Evolutionary conservation across 169 alveolate species (phyloP).

Genomic region (Eimeria falciformis): DNA sequence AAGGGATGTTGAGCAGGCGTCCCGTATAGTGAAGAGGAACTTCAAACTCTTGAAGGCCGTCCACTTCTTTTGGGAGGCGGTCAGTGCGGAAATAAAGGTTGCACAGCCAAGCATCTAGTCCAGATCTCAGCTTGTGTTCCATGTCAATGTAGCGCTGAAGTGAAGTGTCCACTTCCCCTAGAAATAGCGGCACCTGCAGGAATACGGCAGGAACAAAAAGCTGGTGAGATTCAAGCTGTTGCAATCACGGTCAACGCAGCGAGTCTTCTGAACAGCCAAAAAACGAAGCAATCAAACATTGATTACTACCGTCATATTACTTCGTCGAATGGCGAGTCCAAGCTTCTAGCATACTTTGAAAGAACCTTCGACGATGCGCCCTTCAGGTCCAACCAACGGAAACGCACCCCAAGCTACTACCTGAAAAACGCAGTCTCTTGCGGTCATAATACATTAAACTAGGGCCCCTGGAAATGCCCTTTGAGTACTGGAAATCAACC

Average conservation of each 20-base stretch:
- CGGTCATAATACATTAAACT: too few species aligned
- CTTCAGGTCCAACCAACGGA: constrained; percentile 84
- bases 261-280: too few species aligned
- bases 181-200: constrained; percentile 70
- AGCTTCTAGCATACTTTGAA: constrained; percentile 79
- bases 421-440: background rate
- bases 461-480: too few species aligned
- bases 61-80: constrained; percentile 76
- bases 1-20: constrained; percentile 60
- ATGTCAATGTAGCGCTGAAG: constrained; percentile 82
- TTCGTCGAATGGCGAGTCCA: too few species aligned
- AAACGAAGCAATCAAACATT: too few species aligned
- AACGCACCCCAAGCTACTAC: constrained; percentile 83
- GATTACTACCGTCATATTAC: too few species aligned
- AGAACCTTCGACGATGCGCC: constrained; percentile 82
- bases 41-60: constrained; percentile 76
- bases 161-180: constrained; percentile 80
- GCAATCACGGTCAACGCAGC: background rate
- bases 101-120: constrained; percentile 87
- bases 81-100: constrained; percentile 82
- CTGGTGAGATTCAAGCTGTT: background rate
- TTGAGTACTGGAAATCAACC: too few species aligned
- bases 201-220: constrained; percentile 12
- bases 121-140: constrained; percentile 81
- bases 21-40: constrained; percentile 76